Conservation (phyloP, 2,329 filamentous ascomycete genomes). For the Basipetospora chlamydospora region DNA sequence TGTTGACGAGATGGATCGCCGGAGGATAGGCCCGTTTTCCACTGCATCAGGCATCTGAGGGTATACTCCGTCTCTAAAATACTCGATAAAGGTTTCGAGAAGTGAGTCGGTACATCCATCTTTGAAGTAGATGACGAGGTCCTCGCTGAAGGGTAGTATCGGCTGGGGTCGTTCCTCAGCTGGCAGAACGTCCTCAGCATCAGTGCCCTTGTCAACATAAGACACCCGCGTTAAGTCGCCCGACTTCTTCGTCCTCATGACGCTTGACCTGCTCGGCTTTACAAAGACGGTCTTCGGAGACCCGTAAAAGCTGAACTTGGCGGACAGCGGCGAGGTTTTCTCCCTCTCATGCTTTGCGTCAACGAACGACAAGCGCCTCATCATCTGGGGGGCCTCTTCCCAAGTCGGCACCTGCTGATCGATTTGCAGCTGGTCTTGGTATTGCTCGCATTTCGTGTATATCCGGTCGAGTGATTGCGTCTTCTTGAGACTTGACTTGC, state of each 20-base stretch:
- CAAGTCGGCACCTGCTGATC: too few relatives aligned
- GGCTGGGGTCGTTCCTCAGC: slow-evolving; percentile 19
- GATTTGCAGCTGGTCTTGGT: slow-evolving; percentile 17
- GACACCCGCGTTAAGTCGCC: slow-evolving; percentile 12
- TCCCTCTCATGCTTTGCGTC: slow-evolving; percentile 11
- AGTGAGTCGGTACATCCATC: slow-evolving; percentile 25
- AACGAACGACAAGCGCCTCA: slow-evolving; percentile 15
- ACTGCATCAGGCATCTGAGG: too few relatives aligned
- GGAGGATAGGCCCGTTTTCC: too few relatives aligned
- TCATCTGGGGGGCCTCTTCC: slow-evolving; percentile 6
- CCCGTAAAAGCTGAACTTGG: background rate
- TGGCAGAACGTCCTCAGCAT: slow-evolving; percentile 15
- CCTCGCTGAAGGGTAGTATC: slow-evolving; percentile 42
- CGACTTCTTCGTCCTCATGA: slow-evolving; percentile 14
- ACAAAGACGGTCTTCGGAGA: slow-evolving; percentile 15
- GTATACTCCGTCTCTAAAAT: slow-evolving; percentile 26
- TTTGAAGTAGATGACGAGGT: slow-evolving; percentile 40
- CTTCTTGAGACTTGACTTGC: slow-evolving; percentile 14
- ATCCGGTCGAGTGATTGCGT: slow-evolving; percentile 24
- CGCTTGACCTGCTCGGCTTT: slow-evolving; percentile 14
- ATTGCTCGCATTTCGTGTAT: slow-evolving; percentile 16
- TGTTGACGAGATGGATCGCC: too few relatives aligned
- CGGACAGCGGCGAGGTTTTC: background rate
- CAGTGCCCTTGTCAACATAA: slow-evolving; percentile 26
- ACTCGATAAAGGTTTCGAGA: slow-evolving; percentile 30